Evolutionary conservation across 305 asterid species (phyloP), one percentile per base, ranked within the genome.

Genomic region (Fraxinus nigra): DNA sequence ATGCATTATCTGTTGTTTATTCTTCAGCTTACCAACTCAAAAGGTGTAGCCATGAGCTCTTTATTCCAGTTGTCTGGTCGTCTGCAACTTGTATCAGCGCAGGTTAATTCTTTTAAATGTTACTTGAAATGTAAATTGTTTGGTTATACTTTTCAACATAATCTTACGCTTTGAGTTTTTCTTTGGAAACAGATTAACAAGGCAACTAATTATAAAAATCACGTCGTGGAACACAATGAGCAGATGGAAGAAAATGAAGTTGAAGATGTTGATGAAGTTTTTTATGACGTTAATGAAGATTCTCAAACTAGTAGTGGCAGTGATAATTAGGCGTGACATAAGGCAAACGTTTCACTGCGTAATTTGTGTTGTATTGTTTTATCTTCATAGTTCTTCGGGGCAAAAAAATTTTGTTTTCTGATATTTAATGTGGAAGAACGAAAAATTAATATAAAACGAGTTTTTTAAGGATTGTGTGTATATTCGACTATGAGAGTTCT

Each of bases 11-110:
- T 54, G 24, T 56, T 54, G 46, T 37, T 78, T 20, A 48, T 38
- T 79, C 79, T 82, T 85, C 90, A 96, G 99, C 86, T 92, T 79
- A 84, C 94, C 38, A 90, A 87, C 79, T 87, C 93, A 3, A 94
- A 86, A 89, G 91, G 83, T 75, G 88, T 84, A 40, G 89, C 97
- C 33, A 79, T 89, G n/a, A 89, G 87, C 83, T 85, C 90, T 7
- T 75, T 94, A 78, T 84, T 91, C 80, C 98, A 94, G 85, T 88
- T 96, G 79, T 92, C 97, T 75, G 99, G 99, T 59, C 95, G 98
- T 83, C 82, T 94, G 88, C 98, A 96, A 76, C 98, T 96, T 34
- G 90, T 96, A 24, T 89, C 86, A 7, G 92, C 98, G 82, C 97
- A 94, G 99, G 99, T 95, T 67, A 80, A 33, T 84, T 78, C 54